Base-by-base conservation (phyloP, 768 basidiomycete genomes). In the Asterophora lycoperdoides region DNA sequence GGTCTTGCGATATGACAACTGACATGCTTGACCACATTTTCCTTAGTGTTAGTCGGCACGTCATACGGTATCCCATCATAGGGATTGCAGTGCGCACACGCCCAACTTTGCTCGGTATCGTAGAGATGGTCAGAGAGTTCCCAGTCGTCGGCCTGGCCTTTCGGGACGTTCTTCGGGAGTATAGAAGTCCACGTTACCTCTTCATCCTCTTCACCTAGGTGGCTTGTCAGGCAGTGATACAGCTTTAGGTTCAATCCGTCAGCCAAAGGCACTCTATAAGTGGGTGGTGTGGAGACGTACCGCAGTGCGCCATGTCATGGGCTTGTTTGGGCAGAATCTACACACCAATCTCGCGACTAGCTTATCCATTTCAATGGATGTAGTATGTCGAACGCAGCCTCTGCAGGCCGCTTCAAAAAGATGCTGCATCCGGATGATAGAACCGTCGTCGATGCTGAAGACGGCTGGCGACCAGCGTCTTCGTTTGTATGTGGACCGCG, bases 231-330 rank as follows among this genome's bases (percentile, higher is more conserved):
- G 40, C 50, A 51, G 17, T 46, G 44, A 2, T 9, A 41, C 35
- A 46, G 39, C 44, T 51, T 39, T n/a, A n/a, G 33, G 9, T 34
- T 34, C 35, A 29, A 23, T 36, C 30, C 17, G 28, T 34, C 34
- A 9, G 17, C 11, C 43, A 28, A 42, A 4, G 20, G 18, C 18
- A 20, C 17, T 5, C n/a, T 13, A 17, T 15, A 10, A 32, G 30
- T 2, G 9, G 23, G 30, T 29, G 6, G 29, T 29, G 30, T 32
- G 15, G 34, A 38, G 6, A 30, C 50, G 41, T 5, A 51, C 49
- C 18, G 49, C 44, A 18, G 43, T 41, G 15, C 44, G 38, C 44
- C 49, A 51, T 20, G 43, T 14, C 43, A 51, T 51, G n/a, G 19
- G 10, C 8, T 49, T 18, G n/a, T 11, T 41, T 10, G 38, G 23